Conservation (phyloP, 768 basidiomycete species). For the Scleroderma citrinum region DNA sequence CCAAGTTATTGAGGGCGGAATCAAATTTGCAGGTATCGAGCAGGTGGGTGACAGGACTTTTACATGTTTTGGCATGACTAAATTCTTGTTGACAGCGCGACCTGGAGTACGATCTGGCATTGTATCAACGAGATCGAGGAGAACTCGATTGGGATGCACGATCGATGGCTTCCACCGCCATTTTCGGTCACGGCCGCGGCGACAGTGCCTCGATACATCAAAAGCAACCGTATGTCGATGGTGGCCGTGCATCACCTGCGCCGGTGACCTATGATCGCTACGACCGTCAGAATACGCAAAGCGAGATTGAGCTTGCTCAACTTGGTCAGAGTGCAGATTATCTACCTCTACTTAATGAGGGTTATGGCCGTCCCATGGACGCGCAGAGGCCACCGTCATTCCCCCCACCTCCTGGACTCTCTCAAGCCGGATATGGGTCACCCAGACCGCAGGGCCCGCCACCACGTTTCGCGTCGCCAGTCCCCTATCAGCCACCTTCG, state of each 20-base stretch:
- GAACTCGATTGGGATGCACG: slow-evolving; percentile 86
- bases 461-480: slow-evolving; percentile 9
- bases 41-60: slow-evolving; percentile 40
- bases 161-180: slow-evolving; percentile 58
- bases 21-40: slow-evolving; percentile 77
- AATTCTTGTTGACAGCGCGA: slow-evolving; percentile 40
- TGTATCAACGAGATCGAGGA: slow-evolving; percentile 76
- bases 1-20: slow-evolving; percentile 67
- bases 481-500: slow-evolving; percentile 22
- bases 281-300: slow-evolving; percentile 33
- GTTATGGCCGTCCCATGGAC: slow-evolving; percentile 11
- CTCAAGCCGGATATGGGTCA: background rate
- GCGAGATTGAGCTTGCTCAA: slow-evolving; percentile 49
- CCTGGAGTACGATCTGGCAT: slow-evolving; percentile 73
- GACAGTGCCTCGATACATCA: slow-evolving; percentile 38
- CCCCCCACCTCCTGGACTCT: slow-evolving; percentile 23
- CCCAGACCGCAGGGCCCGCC: background rate
- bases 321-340: slow-evolving; percentile 48
- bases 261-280: slow-evolving; percentile 53
- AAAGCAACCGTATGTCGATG: slow-evolving; percentile 35
- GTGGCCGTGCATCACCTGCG: slow-evolving; percentile 34
- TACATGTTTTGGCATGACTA: background rate
- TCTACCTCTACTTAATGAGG: slow-evolving; percentile 49
- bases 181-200: slow-evolving; percentile 36
- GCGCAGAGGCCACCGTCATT: slow-evolving; percentile 5